Percentiles rank a stretch among this genome's conserved stretches.
These are phyloP conservation scores for Leccinum cinnamomeum DNA, from an alignment of 1,284 basidiomycete genomes.

Conservation along the genomic window DNA sequence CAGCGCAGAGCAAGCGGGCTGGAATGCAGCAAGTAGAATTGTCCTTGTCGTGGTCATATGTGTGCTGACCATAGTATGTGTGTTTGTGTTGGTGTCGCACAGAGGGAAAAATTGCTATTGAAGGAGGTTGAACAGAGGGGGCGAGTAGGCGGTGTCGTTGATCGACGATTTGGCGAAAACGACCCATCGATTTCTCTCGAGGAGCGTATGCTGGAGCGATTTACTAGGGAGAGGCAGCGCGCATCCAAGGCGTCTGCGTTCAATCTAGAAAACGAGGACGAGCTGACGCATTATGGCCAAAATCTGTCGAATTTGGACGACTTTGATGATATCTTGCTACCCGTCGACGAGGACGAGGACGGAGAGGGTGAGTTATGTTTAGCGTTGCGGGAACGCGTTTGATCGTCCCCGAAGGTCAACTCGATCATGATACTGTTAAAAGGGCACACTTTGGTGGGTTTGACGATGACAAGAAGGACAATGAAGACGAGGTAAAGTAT, in stretches of 20 bases:
- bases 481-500: conserved; percentile 49
- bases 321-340: conserved; percentile 79
- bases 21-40: conserved; percentile 80
- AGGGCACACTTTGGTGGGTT: conserved; percentile 87
- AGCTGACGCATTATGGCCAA: conserved; percentile 93
- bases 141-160: conserved; percentile 86
- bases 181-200: conserved; percentile 89
- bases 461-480: conserved; percentile 66
- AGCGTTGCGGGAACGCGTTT: conserved; percentile 27
- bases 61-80: conserved; percentile 12
- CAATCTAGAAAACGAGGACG: conserved; percentile 89
- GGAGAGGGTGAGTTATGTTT: conserved; percentile 36
- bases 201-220: conserved; percentile 96
- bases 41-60: conserved; percentile 28
- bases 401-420: conserved; percentile 48
- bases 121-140: conserved; percentile 83
- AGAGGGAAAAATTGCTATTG: conserved; percentile 86
- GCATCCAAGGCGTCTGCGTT: conserved; percentile 80
- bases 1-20: conserved; percentile 82
- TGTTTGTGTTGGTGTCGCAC: conserved; percentile 1
- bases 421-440: conserved; percentile 65
- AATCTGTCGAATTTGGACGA: conserved; percentile 85
- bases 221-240: conserved; percentile 86
- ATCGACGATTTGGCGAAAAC: conserved; percentile 96
- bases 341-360: conserved; percentile 70